Percentiles rank a stretch among this genome's conserved stretches.
These are phyloP conservation scores for Trifolium pratense DNA, from an alignment of 306 rosid species.

Conservation along the genomic window DNA sequence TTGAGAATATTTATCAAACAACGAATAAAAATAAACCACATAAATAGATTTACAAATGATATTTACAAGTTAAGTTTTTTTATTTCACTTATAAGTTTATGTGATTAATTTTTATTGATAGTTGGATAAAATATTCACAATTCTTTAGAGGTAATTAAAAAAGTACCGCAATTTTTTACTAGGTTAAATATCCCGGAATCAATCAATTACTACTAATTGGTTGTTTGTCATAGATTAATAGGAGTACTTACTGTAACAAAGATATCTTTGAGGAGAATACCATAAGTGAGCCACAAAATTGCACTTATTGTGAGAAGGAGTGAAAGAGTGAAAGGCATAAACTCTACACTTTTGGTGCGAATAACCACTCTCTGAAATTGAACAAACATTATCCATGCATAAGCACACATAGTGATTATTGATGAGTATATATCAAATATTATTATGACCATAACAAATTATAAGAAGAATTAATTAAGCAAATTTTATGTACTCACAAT, in stretches of 20 bases:
- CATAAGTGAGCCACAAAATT: slow-evolving; percentile 71
- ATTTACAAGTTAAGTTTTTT: no score
- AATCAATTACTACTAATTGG: neutral
- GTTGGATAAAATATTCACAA: no score
- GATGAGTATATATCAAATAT: neutral
- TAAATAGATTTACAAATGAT: no score
- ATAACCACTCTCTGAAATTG: slow-evolving; percentile 69
- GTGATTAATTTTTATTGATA: no score
- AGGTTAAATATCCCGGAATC: no score
- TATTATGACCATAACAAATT: neutral
- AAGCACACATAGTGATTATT: neutral
- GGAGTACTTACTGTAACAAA: slow-evolving; percentile 70
- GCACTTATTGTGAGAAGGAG: slow-evolving; percentile 91
- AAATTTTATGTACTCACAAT: slow-evolving; percentile 52
- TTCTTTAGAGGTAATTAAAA: no score
- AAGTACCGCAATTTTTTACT: no score
- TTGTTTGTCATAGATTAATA: neutral
- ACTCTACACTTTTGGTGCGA: slow-evolving; percentile 96
- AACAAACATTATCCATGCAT: slow-evolving; percentile 23
- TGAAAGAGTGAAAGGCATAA: slow-evolving; percentile 85
- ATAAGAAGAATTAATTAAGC: neutral
- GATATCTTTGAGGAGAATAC: slow-evolving; percentile 69
- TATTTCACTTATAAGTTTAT: no score
- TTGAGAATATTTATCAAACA: no score
- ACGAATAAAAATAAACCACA: no score